A percentile compares a stretch with the other conserved stretches of the same genome.
These are phyloP conservation scores for Penicillium dipodomyicola DNA, from an alignment of 495 filamentous ascomycete genomes.

Conservation along the genomic window DNA sequence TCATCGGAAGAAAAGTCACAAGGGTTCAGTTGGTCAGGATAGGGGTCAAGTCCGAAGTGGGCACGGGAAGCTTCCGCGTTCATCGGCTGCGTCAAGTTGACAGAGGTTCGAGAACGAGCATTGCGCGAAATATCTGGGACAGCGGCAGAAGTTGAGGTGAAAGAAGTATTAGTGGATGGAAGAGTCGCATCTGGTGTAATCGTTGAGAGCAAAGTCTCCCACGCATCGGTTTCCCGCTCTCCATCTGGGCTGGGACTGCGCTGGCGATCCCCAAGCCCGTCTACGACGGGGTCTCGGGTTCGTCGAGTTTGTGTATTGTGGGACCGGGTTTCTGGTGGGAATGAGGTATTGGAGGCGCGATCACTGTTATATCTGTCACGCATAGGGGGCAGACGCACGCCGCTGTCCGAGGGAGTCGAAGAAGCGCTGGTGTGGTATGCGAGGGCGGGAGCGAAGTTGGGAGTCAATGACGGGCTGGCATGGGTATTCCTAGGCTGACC, in stretches of 20 bases:
- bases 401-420: slow-evolving; percentile 23
- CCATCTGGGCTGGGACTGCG: slow-evolving; percentile 76
- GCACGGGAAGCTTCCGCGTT: slow-evolving; percentile 5
- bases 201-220: slow-evolving; percentile 78
- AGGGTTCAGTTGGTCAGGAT: slow-evolving; percentile 42
- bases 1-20: slow-evolving; percentile 45
- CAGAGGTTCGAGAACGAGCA: slow-evolving; percentile 35
- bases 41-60: slow-evolving; percentile 38
- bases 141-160: slow-evolving; percentile 62
- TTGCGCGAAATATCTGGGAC: slow-evolving; percentile 30
- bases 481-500: background rate
- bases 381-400: slow-evolving; percentile 27
- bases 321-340: slow-evolving; percentile 20
- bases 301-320: slow-evolving; percentile 22
- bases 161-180: slow-evolving; percentile 78
- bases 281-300: slow-evolving; percentile 38
- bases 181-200: slow-evolving; percentile 77
- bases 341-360: background rate
- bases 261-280: slow-evolving; percentile 81
- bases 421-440: slow-evolving; percentile 31
- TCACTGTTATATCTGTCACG: slow-evolving; percentile 27
- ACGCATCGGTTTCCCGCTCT: slow-evolving; percentile 54
- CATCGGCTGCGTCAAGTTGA: slow-evolving; percentile 19
- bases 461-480: slow-evolving; percentile 32
- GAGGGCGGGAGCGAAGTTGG: slow-evolving; percentile 49